Conservation (phyloP, 2,329 filamentous ascomycete species). For the Polytolypa hystricis region DNA sequence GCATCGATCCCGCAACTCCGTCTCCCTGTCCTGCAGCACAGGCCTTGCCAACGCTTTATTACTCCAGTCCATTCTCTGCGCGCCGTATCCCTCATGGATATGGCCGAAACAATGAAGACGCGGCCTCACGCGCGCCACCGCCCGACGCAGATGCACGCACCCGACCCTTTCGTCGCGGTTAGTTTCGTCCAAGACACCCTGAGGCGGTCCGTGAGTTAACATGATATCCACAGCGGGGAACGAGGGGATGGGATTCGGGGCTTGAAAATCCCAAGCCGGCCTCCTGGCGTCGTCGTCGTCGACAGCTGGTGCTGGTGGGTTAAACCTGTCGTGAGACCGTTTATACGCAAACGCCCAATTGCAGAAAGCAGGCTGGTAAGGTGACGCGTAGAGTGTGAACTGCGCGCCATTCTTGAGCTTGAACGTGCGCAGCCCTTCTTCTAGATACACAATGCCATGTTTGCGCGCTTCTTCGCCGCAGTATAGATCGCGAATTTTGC, state of each 20-base stretch:
- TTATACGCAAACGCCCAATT: conserved; percentile 47
- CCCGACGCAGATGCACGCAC: conserved; percentile 43
- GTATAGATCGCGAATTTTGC: conserved; percentile 36
- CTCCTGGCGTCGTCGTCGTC: too few species aligned
- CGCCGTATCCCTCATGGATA: conserved; percentile 47
- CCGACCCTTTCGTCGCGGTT: conserved; percentile 33
- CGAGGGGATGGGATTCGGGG: conserved; percentile 32
- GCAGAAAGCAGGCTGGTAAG: conserved; percentile 46
- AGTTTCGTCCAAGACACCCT: conserved; percentile 37
- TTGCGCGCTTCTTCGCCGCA: conserved; percentile 31
- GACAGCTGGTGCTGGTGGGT: conserved; percentile 22
- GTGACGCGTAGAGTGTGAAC: conserved; percentile 42
- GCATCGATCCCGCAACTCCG: conserved; percentile 21
- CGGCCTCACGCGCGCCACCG: conserved; percentile 41
- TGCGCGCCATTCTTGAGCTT: conserved; percentile 37
- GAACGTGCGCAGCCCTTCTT: conserved; percentile 42
- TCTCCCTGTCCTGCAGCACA: conserved; percentile 18
- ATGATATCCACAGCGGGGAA: conserved; percentile 42
- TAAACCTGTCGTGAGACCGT: conserved; percentile 42
- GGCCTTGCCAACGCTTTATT: conserved; percentile 9
- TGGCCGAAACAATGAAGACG: conserved; percentile 52
- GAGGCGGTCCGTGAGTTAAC: conserved; percentile 51
- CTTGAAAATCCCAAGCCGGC: conserved; percentile 14
- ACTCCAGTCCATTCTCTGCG: conserved; percentile 23
- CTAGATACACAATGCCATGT: conserved; percentile 44